Evolutionary conservation across 2,329 filamentous ascomycete species (phyloP), one percentile per base, ranked within the genome.

Genomic region (Fusarium luffae): DNA sequence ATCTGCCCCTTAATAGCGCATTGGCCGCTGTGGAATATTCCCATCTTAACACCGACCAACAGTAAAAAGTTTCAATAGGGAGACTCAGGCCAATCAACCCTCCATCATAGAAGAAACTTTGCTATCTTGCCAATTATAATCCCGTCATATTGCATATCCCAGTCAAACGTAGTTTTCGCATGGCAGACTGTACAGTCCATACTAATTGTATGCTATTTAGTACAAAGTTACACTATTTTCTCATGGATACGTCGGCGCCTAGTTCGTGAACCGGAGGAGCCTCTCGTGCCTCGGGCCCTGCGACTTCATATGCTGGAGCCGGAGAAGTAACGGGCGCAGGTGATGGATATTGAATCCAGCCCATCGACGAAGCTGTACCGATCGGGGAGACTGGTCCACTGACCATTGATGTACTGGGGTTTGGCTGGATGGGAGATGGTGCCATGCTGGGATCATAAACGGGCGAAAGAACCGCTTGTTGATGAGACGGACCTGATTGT

Each of bases 231-330:
- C n/a, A 28, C 11, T 37, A 37, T 18, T 37, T 37, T 37, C 5
- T 4, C 18, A 4, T 12, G 1, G 34, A 37, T 4, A 10, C 6
- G 10, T n/a, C 34, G 1, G 3, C 18, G 3, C 27, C 48, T 27
- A 58, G 14, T 4, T 58, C 55, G 12, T 58, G 54, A 1, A 58
- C 37, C 1, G 37, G 19, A 3, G 54, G 34, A 3, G 40, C 37
- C 1, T 59, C 55, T 4, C 49, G 49, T 1, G 49, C 55, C 12
- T 59, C 49, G 18, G 49, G 37, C 1, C 55, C 49, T n/a, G 55
- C 34, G 21, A 59, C 43, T 16, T 59, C 55, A 14, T 59, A 59
- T 0, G 55, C 55, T 2, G 55, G 55, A 4, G 55, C 55, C 8
- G 49, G 55, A 7, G 49, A 43, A 2, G 16, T 27, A 9, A 55